These are phyloP conservation scores for Hemerocallis citrina DNA, from an alignment of 106 monocot species.

Conservation along the genomic window DNA sequence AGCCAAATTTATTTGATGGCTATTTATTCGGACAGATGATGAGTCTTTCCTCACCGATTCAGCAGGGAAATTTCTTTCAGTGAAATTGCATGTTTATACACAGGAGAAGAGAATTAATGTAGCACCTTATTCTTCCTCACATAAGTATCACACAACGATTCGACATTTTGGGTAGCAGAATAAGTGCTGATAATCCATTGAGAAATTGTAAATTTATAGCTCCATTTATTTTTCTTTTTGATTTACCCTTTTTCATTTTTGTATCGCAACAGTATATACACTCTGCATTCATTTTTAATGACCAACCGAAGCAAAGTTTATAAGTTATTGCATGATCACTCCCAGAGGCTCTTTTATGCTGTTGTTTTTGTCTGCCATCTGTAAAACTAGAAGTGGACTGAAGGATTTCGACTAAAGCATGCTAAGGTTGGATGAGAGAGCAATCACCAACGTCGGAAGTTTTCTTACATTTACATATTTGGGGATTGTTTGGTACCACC, in stretches of 20 bases:
- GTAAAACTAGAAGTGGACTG: no score
- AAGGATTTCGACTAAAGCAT: no score
- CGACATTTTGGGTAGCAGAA: slow-evolving; percentile 12
- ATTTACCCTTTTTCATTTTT: neutral
- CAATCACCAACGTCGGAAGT: no score
- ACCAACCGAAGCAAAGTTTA: neutral
- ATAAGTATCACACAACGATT: slow-evolving; percentile 3
- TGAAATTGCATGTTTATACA: slow-evolving; percentile 17
- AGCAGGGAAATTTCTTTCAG: slow-evolving; percentile 35
- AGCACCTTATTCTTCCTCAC: neutral
- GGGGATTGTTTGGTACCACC: no score
- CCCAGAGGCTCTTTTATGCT: no score
- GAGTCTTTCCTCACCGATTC: slow-evolving; percentile 34
- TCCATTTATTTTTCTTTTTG: slow-evolving; percentile 1
- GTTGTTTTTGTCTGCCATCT: no score
- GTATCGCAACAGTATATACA: slow-evolving; percentile 2
- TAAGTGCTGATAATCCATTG: slow-evolving; percentile 27
- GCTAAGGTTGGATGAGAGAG: no score
- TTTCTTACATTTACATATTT: no score
- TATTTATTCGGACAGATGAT: slow-evolving; percentile 27
- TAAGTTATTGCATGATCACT: no score
- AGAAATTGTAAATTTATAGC: slow-evolving; percentile 15
- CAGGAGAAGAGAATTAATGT: neutral
- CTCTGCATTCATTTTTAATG: neutral
- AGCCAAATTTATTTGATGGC: slow-evolving; percentile 32